phyloP scores from a whole-genome alignment of 495 filamentous ascomycete genomes.

The Pyrenopolyporus hunteri region DNA sequence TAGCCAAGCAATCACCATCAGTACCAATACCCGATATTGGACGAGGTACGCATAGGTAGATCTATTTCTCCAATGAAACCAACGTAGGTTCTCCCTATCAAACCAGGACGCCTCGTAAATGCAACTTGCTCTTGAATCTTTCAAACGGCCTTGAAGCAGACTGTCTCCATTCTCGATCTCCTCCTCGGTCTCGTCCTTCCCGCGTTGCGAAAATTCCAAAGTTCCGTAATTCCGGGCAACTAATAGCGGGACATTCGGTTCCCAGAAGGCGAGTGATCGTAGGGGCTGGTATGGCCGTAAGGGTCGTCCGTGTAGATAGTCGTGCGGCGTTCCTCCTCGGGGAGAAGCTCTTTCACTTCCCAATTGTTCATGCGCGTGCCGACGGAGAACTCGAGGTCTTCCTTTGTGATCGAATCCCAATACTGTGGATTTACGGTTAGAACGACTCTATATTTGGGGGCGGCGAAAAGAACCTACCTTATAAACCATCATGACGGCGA shows the following conservation, averaged over 20 bases:
- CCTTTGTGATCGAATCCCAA: slow-evolving; percentile 99
- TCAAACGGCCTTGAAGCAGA: slow-evolving; percentile 19
- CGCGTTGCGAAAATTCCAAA: slow-evolving; percentile 14
- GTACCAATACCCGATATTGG: slow-evolving; percentile 28
- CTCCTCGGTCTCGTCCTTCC: slow-evolving; percentile 5
- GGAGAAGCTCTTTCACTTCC: slow-evolving; percentile 94
- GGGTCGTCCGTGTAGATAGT: slow-evolving; percentile 76
- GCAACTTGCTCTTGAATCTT: slow-evolving; percentile 8
- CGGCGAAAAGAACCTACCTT: slow-evolving; percentile 66
- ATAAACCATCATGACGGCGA: slow-evolving; percentile 99
- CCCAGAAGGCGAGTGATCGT: slow-evolving; percentile 51
- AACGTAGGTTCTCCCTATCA: slow-evolving; percentile 3
- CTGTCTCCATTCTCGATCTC: slow-evolving; percentile 8
- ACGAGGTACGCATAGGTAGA: slow-evolving; percentile 1
- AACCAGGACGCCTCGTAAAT: slow-evolving; percentile 35
- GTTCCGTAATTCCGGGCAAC: slow-evolving; percentile 29
- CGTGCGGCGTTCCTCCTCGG: slow-evolving; percentile 83
- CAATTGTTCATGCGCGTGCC: slow-evolving; percentile 94
- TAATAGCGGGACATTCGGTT: slow-evolving; percentile 47
- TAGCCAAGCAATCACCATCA: slow-evolving; percentile 13
- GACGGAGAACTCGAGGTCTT: slow-evolving; percentile 98
- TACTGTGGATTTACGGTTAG: slow-evolving; percentile 62
- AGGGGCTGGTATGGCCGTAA: slow-evolving; percentile 50
- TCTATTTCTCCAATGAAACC: slow-evolving; percentile 17
- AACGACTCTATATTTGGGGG: not conserved